Conservation (phyloP, 2,329 filamentous ascomycete species). For the Aspergillus sp. region DNA sequence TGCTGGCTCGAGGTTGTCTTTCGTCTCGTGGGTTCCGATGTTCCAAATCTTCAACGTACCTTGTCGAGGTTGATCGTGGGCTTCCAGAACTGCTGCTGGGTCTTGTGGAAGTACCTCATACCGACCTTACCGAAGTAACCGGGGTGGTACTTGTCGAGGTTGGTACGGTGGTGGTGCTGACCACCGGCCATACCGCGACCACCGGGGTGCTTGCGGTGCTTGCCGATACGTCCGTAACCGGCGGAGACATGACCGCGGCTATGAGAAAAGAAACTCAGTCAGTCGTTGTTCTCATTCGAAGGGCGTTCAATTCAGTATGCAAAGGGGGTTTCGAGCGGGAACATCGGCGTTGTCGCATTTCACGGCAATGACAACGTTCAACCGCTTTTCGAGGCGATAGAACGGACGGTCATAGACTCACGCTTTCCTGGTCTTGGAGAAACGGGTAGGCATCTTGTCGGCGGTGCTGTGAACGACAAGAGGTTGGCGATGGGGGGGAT, state of each 20-base stretch:
- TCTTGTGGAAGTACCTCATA: slow-evolving; percentile 97
- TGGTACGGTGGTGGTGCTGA: slow-evolving; percentile 97
- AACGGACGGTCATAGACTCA: slow-evolving; percentile 35
- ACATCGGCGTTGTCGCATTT: slow-evolving; percentile 11
- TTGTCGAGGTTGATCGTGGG: slow-evolving; percentile 98
- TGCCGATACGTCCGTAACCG: slow-evolving; percentile 97
- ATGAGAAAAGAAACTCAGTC: slow-evolving; percentile 22
- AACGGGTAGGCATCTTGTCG: slow-evolving; percentile 54
- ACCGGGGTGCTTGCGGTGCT: slow-evolving; percentile 92
- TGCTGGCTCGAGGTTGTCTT: slow-evolving; percentile 7
- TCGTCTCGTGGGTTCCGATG: neutral
- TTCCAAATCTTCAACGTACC: slow-evolving; percentile 55
- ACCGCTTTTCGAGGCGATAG: slow-evolving; percentile 16
- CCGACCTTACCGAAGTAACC: slow-evolving; percentile 99
- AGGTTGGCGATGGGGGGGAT: slow-evolving; percentile 37
- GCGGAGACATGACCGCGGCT: slow-evolving; percentile 97
- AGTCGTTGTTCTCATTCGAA: slow-evolving; percentile 11
- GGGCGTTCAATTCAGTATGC: neutral
- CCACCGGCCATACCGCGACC: slow-evolving; percentile 90
- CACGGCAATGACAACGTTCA: slow-evolving; percentile 12
- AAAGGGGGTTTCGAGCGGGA: neutral
- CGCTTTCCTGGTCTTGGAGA: slow-evolving; percentile 52
- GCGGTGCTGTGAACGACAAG: slow-evolving; percentile 41
- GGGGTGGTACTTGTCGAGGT: slow-evolving; percentile 90
- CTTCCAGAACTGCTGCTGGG: slow-evolving; percentile 96